Conservation (phyloP, 768 basidiomycete species). For the Hysterangium stoloniferum region DNA sequence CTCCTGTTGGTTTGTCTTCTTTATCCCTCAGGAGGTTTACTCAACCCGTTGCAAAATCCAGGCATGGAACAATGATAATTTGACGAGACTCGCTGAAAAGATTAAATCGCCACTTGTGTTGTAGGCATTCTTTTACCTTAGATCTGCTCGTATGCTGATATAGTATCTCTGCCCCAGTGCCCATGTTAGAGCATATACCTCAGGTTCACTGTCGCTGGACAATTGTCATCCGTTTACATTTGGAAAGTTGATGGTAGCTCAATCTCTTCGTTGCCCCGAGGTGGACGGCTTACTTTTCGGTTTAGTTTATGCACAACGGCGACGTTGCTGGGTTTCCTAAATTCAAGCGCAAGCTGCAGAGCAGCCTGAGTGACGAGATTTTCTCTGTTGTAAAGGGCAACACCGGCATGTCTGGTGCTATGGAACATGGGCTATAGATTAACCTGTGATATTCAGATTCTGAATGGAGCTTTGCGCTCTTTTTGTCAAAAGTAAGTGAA, state of each 20-base stretch:
- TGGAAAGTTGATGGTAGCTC: conserved; percentile 80
- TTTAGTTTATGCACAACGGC: conserved; percentile 95
- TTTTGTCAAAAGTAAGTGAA: conserved; percentile 63
- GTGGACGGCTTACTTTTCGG: neutral
- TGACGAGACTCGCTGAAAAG: conserved; percentile 92
- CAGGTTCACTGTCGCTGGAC: conserved; percentile 83
- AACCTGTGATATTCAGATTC: conserved; percentile 51
- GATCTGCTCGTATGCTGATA: neutral
- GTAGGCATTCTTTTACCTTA: conserved; percentile 36
- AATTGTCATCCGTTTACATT: conserved; percentile 95
- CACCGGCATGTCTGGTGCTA: conserved; percentile 49
- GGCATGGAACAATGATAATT: conserved; percentile 97
- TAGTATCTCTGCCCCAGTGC: conserved; percentile 38
- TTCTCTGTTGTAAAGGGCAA: conserved; percentile 89
- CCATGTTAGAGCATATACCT: conserved; percentile 91
- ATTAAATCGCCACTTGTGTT: conserved; percentile 95
- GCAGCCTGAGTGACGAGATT: conserved; percentile 67
- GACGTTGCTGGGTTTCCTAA: conserved; percentile 77
- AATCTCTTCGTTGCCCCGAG: neutral
- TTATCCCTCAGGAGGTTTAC: neutral
- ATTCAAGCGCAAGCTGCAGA: conserved; percentile 78
- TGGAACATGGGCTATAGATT: neutral
- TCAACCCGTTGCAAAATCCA: conserved; percentile 24
- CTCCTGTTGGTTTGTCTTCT: conserved; percentile 52
- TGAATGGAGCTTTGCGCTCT: conserved; percentile 94